phyloP scores from a whole-genome alignment of 1,139 yeast species.

The Candida labiduridarum region DNA sequence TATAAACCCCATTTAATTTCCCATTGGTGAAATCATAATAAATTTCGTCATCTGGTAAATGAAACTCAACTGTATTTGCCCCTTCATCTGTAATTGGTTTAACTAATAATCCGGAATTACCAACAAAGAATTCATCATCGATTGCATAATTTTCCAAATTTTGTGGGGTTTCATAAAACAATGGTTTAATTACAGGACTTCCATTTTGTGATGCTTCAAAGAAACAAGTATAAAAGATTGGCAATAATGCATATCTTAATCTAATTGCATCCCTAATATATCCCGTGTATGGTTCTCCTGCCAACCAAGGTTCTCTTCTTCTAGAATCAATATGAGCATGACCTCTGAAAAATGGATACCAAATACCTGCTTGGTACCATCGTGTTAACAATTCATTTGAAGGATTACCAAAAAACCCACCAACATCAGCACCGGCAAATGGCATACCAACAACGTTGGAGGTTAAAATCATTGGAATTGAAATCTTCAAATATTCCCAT shows the following conservation, averaged over 20 bases:
- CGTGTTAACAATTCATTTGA: constrained; percentile 75
- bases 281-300: constrained; percentile 73
- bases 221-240: constrained; percentile 82
- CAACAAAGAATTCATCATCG: constrained; percentile 85
- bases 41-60: constrained; percentile 66
- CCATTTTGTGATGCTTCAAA: constrained; percentile 63
- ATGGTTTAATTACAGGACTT: constrained; percentile 73
- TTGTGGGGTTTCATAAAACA: constrained; percentile 66
- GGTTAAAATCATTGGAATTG: constrained; percentile 87
- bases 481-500: constrained; percentile 82
- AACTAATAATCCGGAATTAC: constrained; percentile 70
- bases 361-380: constrained; percentile 95
- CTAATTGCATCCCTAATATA: constrained; percentile 69
- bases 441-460: constrained; percentile 87
- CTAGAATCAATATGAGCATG: constrained; percentile 95
- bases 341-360: constrained; percentile 95
- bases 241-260: constrained; percentile 75
- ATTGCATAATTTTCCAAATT: constrained; percentile 53
- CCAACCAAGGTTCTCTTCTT: constrained; percentile 90
- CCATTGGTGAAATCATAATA: constrained; percentile 63
- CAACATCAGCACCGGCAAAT: constrained; percentile 94
- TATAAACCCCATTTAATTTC: not conserved
- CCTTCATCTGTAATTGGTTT: constrained; percentile 77
- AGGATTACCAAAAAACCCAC: constrained; percentile 95
- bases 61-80: constrained; percentile 45